phyloP scores from a whole-genome alignment of 140 eudicot species.

The Stevia rebaudiana region DNA sequence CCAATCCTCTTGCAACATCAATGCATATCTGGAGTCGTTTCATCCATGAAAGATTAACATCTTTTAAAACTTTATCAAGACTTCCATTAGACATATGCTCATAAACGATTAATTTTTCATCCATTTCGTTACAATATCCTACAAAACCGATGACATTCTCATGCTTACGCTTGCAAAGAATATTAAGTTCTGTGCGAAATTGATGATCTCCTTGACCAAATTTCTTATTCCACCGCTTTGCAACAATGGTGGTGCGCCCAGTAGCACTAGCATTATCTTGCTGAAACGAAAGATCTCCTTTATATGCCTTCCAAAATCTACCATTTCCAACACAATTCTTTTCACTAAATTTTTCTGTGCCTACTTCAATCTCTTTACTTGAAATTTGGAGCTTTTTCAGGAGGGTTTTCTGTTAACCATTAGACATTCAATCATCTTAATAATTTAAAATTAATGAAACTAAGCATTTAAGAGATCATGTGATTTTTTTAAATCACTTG shows the following conservation, averaged over 20 bases:
- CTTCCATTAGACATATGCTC: background rate
- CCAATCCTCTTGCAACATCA: background rate
- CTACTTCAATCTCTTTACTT: too few species aligned
- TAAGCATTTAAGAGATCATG: too few species aligned
- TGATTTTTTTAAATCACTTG: too few species aligned
- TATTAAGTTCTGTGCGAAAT: background rate
- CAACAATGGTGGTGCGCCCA: background rate
- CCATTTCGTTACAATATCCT: background rate
- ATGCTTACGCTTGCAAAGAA: background rate
- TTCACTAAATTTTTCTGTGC: too few species aligned
- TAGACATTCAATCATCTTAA: too few species aligned
- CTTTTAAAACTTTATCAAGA: background rate
- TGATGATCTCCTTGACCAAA: background rate
- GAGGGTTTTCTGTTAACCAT: too few species aligned
- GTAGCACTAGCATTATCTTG: background rate
- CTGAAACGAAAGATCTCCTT: background rate
- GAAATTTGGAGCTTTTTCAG: too few species aligned
- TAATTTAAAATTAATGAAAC: too few species aligned
- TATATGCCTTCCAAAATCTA: background rate
- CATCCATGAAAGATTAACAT: background rate
- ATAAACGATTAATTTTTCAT: slow-evolving; percentile 1
- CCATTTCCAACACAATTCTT: slow-evolving; percentile 9
- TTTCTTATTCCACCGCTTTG: background rate
- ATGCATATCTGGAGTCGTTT: slow-evolving; percentile 6
- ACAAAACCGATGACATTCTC: background rate